phyloP scores from a whole-genome alignment of 495 filamentous ascomycete genomes.

The Monascus purpureus region DNA sequence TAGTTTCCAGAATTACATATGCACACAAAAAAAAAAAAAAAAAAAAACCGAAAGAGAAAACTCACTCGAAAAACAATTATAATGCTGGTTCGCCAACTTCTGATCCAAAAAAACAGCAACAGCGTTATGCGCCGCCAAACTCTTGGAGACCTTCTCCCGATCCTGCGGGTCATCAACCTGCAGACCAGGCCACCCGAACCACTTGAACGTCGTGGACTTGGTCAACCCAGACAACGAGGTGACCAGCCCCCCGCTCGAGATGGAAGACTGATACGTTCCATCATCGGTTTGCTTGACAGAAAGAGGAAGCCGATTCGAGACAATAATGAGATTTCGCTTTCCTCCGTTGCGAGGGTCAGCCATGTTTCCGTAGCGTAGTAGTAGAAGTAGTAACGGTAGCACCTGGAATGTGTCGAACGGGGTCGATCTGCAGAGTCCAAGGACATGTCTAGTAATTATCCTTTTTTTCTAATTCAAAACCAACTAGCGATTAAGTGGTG shows the following conservation, averaged over 20 bases:
- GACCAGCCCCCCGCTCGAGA: conserved; percentile 83
- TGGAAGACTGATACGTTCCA: conserved; percentile 53
- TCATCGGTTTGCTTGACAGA: conserved; percentile 71
- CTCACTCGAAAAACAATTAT: conserved; percentile 46
- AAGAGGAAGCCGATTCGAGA: conserved; percentile 82
- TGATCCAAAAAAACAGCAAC: conserved; percentile 40
- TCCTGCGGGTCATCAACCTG: conserved; percentile 32
- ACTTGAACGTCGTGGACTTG: conserved; percentile 74
- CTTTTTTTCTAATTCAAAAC: too few species aligned
- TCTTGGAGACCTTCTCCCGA: conserved; percentile 28
- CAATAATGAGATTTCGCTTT: conserved; percentile 48
- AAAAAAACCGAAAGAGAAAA: not conserved
- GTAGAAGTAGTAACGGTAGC: too few species aligned
- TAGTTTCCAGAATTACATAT: not conserved
- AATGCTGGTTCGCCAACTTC: conserved; percentile 40
- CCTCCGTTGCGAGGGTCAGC: too few species aligned
- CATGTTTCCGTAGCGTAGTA: too few species aligned
- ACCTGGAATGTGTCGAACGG: too few species aligned
- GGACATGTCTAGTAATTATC: too few species aligned
- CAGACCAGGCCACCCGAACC: conserved; percentile 89
- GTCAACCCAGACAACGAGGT: conserved; percentile 72
- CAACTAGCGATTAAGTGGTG: too few species aligned
- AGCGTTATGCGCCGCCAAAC: conserved; percentile 35
- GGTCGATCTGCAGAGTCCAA: too few species aligned
- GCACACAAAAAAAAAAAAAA: not conserved